phyloP scores from a whole-genome alignment of 192 early-diverging fungal species.

The Pilaira anomala region DNA sequence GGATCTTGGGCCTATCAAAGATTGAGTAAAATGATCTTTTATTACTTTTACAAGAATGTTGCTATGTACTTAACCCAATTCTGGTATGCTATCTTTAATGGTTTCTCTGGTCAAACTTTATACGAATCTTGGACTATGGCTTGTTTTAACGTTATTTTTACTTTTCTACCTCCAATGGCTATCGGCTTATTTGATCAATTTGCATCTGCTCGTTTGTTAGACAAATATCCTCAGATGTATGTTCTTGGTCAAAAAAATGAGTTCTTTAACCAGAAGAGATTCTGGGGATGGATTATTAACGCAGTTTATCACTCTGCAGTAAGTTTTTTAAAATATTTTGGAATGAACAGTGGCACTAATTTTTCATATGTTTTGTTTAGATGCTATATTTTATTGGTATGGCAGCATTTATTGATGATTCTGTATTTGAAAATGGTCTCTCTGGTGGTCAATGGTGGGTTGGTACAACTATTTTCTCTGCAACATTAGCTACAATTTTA shows the following conservation, averaged over 20 bases:
- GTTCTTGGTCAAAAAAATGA: conserved; percentile 43
- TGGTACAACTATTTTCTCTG: conserved; percentile 87
- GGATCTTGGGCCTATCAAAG: conserved; percentile 93
- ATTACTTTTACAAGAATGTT: conserved; percentile 98
- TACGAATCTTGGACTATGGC: conserved; percentile 94
- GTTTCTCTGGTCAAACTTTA: conserved; percentile 88
- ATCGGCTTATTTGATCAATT: conserved; percentile 95
- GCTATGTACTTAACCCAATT: conserved; percentile 94
- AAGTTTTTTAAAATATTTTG: conserved; percentile 16
- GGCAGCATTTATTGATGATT: conserved; percentile 63
- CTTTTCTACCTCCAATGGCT: conserved; percentile 82
- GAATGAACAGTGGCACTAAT: too few relatives aligned
- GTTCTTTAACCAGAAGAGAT: conserved; percentile 75
- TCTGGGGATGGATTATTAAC: conserved; percentile 91
- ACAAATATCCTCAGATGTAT: conserved; percentile 94
- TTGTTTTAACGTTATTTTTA: conserved; percentile 89
- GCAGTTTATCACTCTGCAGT: conserved; percentile 89
- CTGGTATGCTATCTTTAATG: conserved; percentile 88
- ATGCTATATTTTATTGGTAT: conserved; percentile 69
- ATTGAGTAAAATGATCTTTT: conserved; percentile 90
- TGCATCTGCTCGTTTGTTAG: conserved; percentile 79
- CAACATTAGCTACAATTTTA: conserved; percentile 84
- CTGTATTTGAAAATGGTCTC: conserved; percentile 64
- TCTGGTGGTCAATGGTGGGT: conserved; percentile 86
- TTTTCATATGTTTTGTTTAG: conserved; percentile 8